A percentile compares a stretch with the other conserved stretches of the same genome.
Conservation (phyloP, 139 green algal genomes). For the Chlamydomonas sphaeroides region DNA sequence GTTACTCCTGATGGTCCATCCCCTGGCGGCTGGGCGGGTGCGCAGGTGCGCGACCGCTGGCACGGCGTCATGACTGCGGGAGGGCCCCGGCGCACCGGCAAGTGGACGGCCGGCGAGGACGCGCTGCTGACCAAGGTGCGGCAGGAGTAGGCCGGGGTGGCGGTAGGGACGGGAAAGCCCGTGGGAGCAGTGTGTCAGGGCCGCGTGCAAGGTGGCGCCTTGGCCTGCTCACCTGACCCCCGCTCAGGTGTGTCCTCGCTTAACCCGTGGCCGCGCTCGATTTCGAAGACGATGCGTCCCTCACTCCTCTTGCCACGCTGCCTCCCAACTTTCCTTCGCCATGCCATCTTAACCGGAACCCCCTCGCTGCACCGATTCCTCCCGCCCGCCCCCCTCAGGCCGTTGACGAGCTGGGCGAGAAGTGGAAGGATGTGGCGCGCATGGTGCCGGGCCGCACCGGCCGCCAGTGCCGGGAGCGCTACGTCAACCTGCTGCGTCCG, state of each 20-base stretch:
- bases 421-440: constrained; percentile 30
- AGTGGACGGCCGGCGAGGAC: constrained; percentile 40
- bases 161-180: neutral
- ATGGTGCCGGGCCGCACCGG: constrained; percentile 40
- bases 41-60: constrained; percentile 49
- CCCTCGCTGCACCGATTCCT: neutral
- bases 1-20: too few relatives aligned
- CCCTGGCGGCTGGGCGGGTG: too few relatives aligned
- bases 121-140: constrained; percentile 37
- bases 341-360: too few relatives aligned
- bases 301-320: too few relatives aligned
- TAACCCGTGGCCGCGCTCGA: too few relatives aligned
- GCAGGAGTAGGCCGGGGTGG: neutral
- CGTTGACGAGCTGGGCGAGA: neutral
- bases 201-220: too few relatives aligned
- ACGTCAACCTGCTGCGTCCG: constrained; percentile 42
- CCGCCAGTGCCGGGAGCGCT: constrained; percentile 55
- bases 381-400: neutral
- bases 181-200: too few relatives aligned
- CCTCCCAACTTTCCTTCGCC: too few relatives aligned
- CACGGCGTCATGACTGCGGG: constrained; percentile 35
- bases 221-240: too few relatives aligned
- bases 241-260: too few relatives aligned
- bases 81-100: constrained; percentile 6
- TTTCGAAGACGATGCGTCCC: too few relatives aligned